Percentiles rank a stretch among this genome's conserved stretches.
Evolutionary conservation across 176 grass and related monocot genomes (phyloP).

Genomic region (Rhynchospora breviuscula): DNA sequence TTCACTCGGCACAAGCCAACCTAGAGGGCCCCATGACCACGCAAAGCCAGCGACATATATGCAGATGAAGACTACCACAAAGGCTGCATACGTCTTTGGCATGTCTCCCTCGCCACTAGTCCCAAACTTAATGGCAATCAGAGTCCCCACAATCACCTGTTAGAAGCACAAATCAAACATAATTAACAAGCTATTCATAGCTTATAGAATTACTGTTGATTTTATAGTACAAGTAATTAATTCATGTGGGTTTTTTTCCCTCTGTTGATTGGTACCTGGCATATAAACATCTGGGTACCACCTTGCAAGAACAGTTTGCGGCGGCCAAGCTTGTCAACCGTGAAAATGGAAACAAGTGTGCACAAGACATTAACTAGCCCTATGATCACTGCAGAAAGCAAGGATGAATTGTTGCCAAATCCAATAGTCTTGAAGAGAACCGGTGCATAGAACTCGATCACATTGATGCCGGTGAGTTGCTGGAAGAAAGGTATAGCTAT

Average conservation of each 20-base stretch:
- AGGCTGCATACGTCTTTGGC: slow-evolving; percentile 13
- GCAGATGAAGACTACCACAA: slow-evolving; percentile 35
- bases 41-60: slow-evolving; percentile 31
- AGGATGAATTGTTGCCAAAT: slow-evolving; percentile 23
- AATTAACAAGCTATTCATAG: neutral
- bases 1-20: slow-evolving; percentile 35
- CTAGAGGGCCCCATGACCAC: slow-evolving; percentile 35
- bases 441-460: slow-evolving; percentile 44
- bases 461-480: slow-evolving; percentile 48
- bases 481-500: slow-evolving; percentile 46
- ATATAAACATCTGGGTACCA: slow-evolving; percentile 26
- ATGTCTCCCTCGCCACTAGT: slow-evolving; percentile 14
- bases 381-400: slow-evolving; percentile 42
- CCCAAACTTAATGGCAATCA: slow-evolving; percentile 32
- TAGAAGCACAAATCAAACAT: neutral
- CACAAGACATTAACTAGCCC: slow-evolving; percentile 26
- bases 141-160: slow-evolving; percentile 29
- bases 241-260: neutral
- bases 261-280: slow-evolving; percentile 19
- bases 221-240: neutral
- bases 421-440: slow-evolving; percentile 38
- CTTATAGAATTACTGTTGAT: neutral
- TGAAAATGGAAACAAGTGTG: slow-evolving; percentile 42
- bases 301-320: slow-evolving; percentile 37
- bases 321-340: slow-evolving; percentile 40